Evolutionary conservation across 768 basidiomycete species (phyloP).

Genomic region (Suillus brevipes): DNA sequence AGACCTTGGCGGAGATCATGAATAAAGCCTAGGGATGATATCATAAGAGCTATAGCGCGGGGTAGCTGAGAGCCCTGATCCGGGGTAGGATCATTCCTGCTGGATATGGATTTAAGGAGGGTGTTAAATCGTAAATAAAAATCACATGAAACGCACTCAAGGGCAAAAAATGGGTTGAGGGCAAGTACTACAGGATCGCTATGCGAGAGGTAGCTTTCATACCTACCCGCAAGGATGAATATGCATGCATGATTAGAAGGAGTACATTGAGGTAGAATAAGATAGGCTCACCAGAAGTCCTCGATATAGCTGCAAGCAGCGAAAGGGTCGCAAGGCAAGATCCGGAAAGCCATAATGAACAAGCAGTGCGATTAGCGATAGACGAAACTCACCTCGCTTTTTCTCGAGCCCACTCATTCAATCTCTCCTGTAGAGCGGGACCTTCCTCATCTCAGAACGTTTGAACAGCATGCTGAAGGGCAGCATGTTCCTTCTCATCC

Average conservation of each 20-base stretch:
- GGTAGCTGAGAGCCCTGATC: constrained; percentile 83
- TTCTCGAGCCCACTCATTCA: constrained; percentile 73
- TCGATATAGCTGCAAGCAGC: constrained; percentile 84
- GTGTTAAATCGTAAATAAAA: background rate
- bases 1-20: constrained; percentile 85
- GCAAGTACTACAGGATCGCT: constrained; percentile 92
- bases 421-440: constrained; percentile 71
- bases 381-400: constrained; percentile 61
- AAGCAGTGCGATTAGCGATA: background rate
- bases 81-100: constrained; percentile 89
- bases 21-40: constrained; percentile 89
- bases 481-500: constrained; percentile 75
- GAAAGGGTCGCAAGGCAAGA: constrained; percentile 8
- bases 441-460: constrained; percentile 82
- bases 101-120: background rate
- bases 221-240: constrained; percentile 42
- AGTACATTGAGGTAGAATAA: background rate
- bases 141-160: constrained; percentile 64
- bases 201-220: constrained; percentile 87
- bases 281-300: constrained; percentile 80
- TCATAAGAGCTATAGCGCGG: constrained; percentile 83
- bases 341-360: constrained; percentile 4
- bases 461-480: constrained; percentile 71
- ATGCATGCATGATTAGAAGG: constrained; percentile 13
- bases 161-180: constrained; percentile 95